Base-by-base conservation (phyloP, 139 green algal genomes). In the Picochlorum costavermella region DNA sequence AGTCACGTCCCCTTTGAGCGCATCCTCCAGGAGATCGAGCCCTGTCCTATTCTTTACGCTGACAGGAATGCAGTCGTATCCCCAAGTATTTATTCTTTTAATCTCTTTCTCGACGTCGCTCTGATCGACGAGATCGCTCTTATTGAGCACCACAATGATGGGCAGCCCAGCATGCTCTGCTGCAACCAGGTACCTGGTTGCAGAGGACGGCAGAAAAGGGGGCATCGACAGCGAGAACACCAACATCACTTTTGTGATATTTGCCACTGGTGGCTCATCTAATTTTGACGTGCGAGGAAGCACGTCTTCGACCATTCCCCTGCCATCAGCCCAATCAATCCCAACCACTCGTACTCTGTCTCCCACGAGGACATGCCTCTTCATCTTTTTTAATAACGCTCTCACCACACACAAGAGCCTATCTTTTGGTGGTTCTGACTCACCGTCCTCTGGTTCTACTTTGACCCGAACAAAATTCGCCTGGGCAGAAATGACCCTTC, bases 81-180 rank as follows among this genome's bases (percentile, higher is more conserved):
- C 92, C 91, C 91, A 97, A 12, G 49, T 30, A 9, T 68, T 17
- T 6, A 90, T 61, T 76, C 84, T 67, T 68, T 77, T 29, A 16
- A 61, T 53, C 56, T 84, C 44, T 33, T 81, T 28, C 2, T 36
- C 26, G 29, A 63, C 4, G 16, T 83, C 69, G 65, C 84, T 66
- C 14, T 72, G 59, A 0, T 40, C 10, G 30, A 91, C 45, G 25
- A 97, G 77, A 64, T 97, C 90, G 1, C 68, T 75, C 72, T 99
- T 99, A 78, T 98, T 98, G 6, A 99, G 80, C 17, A 88, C 72
- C n/a, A 98, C 70, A 2, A 77, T 80, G 44, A 96, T 81, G 23
- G 85, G 83, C 25, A 97, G 70, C 2, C 78, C 81, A 0, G 83
- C 77, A 0, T 81, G 82, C 68, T 95, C 87, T 2, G 85, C 75